Percentiles rank a stretch among this genome's conserved stretches.
These are phyloP conservation scores for Dysphania ambrosioides DNA, from an alignment of 148 eudicot genomes.

Conservation along the genomic window DNA sequence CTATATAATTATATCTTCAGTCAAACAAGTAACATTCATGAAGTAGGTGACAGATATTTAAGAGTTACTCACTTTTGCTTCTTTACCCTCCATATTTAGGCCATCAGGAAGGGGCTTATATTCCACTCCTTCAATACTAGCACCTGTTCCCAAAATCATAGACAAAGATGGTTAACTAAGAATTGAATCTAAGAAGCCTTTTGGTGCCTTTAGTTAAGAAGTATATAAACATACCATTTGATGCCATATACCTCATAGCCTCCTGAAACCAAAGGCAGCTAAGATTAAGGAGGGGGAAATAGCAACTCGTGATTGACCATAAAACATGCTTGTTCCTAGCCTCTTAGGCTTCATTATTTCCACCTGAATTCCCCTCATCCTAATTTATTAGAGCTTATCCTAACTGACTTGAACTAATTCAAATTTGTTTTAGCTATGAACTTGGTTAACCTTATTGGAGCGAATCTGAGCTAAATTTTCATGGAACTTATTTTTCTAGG, in stretches of 20 bases:
- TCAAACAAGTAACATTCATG: neutral
- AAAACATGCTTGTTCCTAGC: neutral
- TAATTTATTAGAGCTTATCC: neutral
- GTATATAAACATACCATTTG: slow-evolving; percentile 48
- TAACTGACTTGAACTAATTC: neutral
- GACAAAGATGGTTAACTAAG: neutral
- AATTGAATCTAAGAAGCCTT: slow-evolving; percentile 2
- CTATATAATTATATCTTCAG: slow-evolving; percentile 36
- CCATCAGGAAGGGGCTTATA: slow-evolving; percentile 74
- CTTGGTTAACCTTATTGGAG: neutral
- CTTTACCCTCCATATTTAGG: slow-evolving; percentile 43
- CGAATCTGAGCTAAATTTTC: neutral
- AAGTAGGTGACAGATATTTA: neutral
- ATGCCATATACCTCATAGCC: slow-evolving; percentile 46
- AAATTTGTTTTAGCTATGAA: neutral
- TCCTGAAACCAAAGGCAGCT: slow-evolving; percentile 50
- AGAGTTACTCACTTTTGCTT: slow-evolving; percentile 38
- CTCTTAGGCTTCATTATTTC: neutral
- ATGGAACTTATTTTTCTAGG: neutral
- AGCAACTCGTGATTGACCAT: neutral
- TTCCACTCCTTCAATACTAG: slow-evolving; percentile 48
- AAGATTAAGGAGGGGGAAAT: neutral
- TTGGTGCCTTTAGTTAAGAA: neutral
- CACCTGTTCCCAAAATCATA: slow-evolving; percentile 31
- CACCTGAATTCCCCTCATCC: neutral